Evolutionary conservation across 2,329 filamentous ascomycete genomes (phyloP).

Genomic region (Talaromyces islandicus): DNA sequence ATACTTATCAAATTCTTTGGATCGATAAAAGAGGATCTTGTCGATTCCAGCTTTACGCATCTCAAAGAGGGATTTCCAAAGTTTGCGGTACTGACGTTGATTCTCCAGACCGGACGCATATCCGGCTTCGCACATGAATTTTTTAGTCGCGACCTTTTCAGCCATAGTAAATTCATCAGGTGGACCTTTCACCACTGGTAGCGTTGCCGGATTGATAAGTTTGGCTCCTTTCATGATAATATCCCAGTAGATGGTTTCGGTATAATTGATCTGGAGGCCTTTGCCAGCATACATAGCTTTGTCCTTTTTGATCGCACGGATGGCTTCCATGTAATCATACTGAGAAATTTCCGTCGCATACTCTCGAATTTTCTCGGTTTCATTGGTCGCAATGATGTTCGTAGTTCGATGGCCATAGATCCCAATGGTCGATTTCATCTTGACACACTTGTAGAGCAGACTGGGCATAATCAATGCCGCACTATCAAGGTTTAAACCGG

Average conservation of each 20-base stretch:
- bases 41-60: slow-evolving; percentile 14
- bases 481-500: too few relatives aligned
- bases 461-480: background rate
- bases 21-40: slow-evolving; percentile 15
- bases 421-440: background rate
- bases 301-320: background rate
- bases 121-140: background rate
- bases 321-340: background rate
- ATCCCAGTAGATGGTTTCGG: background rate
- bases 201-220: background rate
- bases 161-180: background rate
- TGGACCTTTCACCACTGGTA: background rate
- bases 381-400: background rate
- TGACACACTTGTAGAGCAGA: background rate
- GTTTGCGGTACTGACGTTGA: slow-evolving; percentile 9
- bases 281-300: background rate
- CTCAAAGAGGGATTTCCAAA: slow-evolving; percentile 15
- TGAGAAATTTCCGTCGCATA: background rate
- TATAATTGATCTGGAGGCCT: background rate
- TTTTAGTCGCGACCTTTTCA: background rate
- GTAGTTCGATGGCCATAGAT: background rate
- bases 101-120: background rate
- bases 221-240: background rate
- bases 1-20: slow-evolving; percentile 13
- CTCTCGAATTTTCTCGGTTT: background rate